These are phyloP conservation scores for Remersonia thermophila DNA, from an alignment of 2,329 filamentous ascomycete genomes.

Conservation along the genomic window DNA sequence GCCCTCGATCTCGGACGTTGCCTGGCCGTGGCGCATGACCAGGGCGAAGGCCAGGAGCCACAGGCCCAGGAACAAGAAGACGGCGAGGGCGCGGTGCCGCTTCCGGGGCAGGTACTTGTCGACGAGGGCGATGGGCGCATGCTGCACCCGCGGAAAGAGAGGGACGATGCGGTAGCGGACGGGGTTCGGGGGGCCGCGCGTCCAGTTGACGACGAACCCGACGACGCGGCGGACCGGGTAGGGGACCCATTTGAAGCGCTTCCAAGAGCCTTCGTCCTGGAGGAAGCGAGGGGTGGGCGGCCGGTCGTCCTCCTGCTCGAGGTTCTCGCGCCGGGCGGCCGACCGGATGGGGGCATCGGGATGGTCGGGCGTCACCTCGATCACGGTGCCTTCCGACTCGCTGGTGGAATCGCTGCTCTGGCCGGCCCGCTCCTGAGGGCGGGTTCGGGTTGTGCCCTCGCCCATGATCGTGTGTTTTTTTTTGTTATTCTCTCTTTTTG, in stretches of 20 bases:
- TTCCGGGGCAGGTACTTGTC: slow-evolving; percentile 48
- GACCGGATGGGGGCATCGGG: slow-evolving; percentile 29
- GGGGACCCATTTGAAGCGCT: slow-evolving; percentile 46
- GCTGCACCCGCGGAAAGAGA: slow-evolving; percentile 54
- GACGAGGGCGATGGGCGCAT: slow-evolving; percentile 50
- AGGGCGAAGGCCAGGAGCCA: slow-evolving; percentile 62
- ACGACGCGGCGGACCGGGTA: slow-evolving; percentile 38
- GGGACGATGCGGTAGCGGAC: slow-evolving; percentile 41
- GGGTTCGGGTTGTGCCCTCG: slow-evolving; percentile 5
- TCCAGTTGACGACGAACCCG: slow-evolving; percentile 35
- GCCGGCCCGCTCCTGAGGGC: slow-evolving; percentile 4
- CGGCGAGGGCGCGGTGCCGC: slow-evolving; percentile 45
- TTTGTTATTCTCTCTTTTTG: no score
- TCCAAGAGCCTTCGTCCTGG: slow-evolving; percentile 40
- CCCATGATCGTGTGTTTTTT: no score
- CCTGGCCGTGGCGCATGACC: slow-evolving; percentile 51
- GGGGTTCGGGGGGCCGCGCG: slow-evolving; percentile 42
- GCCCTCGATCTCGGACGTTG: slow-evolving; percentile 48
- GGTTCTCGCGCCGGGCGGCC: slow-evolving; percentile 29
- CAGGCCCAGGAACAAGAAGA: slow-evolving; percentile 46
- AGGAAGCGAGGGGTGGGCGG: slow-evolving; percentile 47
- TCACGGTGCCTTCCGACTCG: slow-evolving; percentile 6
- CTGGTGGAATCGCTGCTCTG: slow-evolving; percentile 7
- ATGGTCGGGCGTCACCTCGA: slow-evolving; percentile 20
- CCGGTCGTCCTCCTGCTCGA: slow-evolving; percentile 30